Evolutionary conservation across 2,329 filamentous ascomycete species (phyloP), one percentile per base, ranked within the genome.

Genomic region (Knufia fluminis): DNA sequence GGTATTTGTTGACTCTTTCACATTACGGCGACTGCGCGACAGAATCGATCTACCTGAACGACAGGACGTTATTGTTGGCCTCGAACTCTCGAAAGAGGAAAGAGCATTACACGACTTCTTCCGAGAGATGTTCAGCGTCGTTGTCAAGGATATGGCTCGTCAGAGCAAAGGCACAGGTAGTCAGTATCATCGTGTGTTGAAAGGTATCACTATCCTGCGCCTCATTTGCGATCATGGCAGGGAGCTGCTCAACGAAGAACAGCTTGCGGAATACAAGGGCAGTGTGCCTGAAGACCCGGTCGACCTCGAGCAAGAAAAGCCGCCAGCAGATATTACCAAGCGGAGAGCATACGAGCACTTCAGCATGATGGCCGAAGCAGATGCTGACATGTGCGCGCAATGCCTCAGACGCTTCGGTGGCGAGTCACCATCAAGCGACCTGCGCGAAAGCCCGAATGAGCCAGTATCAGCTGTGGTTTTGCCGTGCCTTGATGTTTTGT

Each of bases 171-270:
- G 85, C 35, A 85, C 54, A 19, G 54, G 53, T 19, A 51, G 53
- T 41, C 54, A 86, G n/a, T 96, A 95, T 62, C 90, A 92, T 41
- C 87, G 95, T 59, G 92, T 98, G 41, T 70, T 98, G 53, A 90
- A 92, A 56, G 86, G 88, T 3, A 95, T 98, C 61, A 77, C 94
- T 57, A 84, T 91, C 24, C 78, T 98, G 16, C 86, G 92, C 8
- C 76, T 94, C 35, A 85, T 97, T 46, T 96, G 90, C 62, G 92
- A 90, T 1, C 91, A 96, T 63, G 92, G 92, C n/a, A 85, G 85
- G 56, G 91, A 97, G 52, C 77, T 98, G 6, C 75, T 98, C 2
- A 86, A 82, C 50, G 81, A 90, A 31, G 84, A 91, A 17, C 91
- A 97, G 60, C 71, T 94, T 40, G 81, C 84, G 57, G 74, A 85